Base-by-base conservation (phyloP, 768 basidiomycete species). In the Sarcodon aspratus region DNA sequence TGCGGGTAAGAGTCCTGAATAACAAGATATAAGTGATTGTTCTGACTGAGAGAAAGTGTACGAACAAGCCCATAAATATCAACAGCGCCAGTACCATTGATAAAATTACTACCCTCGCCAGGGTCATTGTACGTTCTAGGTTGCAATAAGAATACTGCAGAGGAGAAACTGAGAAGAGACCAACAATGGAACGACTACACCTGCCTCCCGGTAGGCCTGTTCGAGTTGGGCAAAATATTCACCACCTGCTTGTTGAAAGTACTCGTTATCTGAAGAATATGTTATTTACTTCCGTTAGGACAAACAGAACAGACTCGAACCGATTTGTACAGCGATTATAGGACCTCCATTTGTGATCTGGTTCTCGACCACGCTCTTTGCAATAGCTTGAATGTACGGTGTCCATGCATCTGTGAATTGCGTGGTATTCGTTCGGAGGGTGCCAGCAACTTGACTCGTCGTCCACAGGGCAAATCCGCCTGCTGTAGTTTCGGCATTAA, bases 401-500 rank as follows among this genome's bases (percentile, higher is more conserved):
- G 74, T 69, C 85, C 89, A 91, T 0, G 85, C 76, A 9, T 69
- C 75, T 27, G 65, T 69, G 73, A 78, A 90, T 55, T 85, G 82
- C 0, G 79, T 73, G 6, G 76, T 82, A 49, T 84, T 84, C 17
- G 85, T 88, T n/a, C 89, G 76, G 12, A 89, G 66, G 38, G 67
- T 65, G 7, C 82, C 82, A 3, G 78, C 72, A 12, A 85, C 76
- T 55, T 79, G 71, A 10, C 76, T 72, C 1, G 86, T 88, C 9
- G 76, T 69, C 87, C 87, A 89, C 48, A 74, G 73, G 1, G 77
- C 67, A 50, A 80, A 70, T 9, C 87, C 87, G 21, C 87, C 87
- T 0, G 84, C 88, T 10, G 81, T 80, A 0, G 84, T 86, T 60
- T 89, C 86, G 4, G 84, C 85, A 54, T 88, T 88, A 66, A 88